Percentiles rank a stretch among this genome's conserved stretches.
Evolutionary conservation across 2,329 filamentous ascomycete species (phyloP).

Genomic region (Clonostachys rosea): DNA sequence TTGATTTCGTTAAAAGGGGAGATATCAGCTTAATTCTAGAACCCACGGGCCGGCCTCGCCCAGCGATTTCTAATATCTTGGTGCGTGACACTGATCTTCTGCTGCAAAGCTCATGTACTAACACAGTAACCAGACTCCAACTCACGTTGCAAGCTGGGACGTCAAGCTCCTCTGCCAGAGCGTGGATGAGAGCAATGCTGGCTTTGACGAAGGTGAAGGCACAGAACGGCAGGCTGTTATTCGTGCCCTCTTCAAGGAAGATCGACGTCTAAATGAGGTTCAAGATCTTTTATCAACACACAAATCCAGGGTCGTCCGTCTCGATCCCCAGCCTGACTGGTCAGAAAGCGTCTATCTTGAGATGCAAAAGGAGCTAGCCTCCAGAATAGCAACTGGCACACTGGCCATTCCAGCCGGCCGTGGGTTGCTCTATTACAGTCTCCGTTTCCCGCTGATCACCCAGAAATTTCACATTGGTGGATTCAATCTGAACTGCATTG

Average conservation of each 20-base stretch:
- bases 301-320: constrained; percentile 73
- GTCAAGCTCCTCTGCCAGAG: constrained; percentile 72
- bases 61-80: constrained; percentile 29
- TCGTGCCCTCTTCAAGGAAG: constrained; percentile 83
- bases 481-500: constrained; percentile 86
- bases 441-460: constrained; percentile 82
- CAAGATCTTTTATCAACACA: constrained; percentile 80
- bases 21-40: constrained; percentile 69
- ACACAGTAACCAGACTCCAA: constrained; percentile 39
- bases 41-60: constrained; percentile 21
- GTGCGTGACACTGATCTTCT: constrained; percentile 21
- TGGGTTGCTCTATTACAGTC: constrained; percentile 82
- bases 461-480: constrained; percentile 87
- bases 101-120: constrained; percentile 5
- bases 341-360: constrained; percentile 85
- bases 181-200: constrained; percentile 52
- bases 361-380: constrained; percentile 85
- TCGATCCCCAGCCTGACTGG: constrained; percentile 71
- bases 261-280: constrained; percentile 84
- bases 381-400: constrained; percentile 80
- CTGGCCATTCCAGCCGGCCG: constrained; percentile 85
- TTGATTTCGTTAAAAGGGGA: constrained; percentile 74
- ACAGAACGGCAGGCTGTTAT: constrained; percentile 81
- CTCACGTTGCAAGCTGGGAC: constrained; percentile 67
- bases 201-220: constrained; percentile 75